Evolutionary conservation across 495 filamentous ascomycete genomes (phyloP).

Genomic region (Rostrohypoxylon terebratum): DNA sequence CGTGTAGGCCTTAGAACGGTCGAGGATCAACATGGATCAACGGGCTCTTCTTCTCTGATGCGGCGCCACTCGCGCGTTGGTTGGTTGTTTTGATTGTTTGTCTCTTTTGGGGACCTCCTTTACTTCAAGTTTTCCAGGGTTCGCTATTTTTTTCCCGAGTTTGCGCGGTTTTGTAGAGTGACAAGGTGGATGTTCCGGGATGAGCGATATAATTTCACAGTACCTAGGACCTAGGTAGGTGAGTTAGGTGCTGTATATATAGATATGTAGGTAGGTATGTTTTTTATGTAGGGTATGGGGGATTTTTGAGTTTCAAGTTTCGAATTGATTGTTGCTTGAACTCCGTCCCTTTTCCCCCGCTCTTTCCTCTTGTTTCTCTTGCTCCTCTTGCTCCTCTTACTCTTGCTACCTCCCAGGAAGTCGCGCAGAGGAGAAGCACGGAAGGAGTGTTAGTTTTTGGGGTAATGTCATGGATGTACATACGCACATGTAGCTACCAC

Average conservation of each 20-base stretch:
- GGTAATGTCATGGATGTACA: conserved; percentile 12
- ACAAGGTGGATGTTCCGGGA: conserved; percentile 26
- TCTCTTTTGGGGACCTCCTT: not conserved
- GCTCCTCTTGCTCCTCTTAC: not conserved
- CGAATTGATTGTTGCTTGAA: conserved; percentile 30
- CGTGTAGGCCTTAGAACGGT: conserved; percentile 41
- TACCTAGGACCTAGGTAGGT: not conserved
- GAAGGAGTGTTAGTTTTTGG: conserved; percentile 21
- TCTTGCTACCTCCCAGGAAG: conserved; percentile 16
- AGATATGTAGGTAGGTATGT: not conserved
- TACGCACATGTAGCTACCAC: not conserved
- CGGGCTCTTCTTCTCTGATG: conserved; percentile 2
- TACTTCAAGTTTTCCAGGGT: too few species aligned
- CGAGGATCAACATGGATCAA: conserved; percentile 35
- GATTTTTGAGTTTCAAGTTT: conserved; percentile 22
- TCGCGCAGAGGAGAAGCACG: conserved; percentile 32
- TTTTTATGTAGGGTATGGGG: not conserved
- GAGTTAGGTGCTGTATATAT: not conserved
- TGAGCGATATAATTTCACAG: conserved; percentile 41
- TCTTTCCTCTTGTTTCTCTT: conserved; percentile 4
- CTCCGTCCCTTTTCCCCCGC: conserved; percentile 23
- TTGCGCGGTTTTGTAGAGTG: conserved; percentile 35
- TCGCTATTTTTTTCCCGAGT: not conserved
- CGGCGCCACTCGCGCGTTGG: conserved; percentile 15
- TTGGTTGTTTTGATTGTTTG: conserved; percentile 1